Percentiles rank a stretch among this genome's conserved stretches.
Conservation (phyloP, 495 filamentous ascomycete species). For the Penicillium odoratum region DNA sequence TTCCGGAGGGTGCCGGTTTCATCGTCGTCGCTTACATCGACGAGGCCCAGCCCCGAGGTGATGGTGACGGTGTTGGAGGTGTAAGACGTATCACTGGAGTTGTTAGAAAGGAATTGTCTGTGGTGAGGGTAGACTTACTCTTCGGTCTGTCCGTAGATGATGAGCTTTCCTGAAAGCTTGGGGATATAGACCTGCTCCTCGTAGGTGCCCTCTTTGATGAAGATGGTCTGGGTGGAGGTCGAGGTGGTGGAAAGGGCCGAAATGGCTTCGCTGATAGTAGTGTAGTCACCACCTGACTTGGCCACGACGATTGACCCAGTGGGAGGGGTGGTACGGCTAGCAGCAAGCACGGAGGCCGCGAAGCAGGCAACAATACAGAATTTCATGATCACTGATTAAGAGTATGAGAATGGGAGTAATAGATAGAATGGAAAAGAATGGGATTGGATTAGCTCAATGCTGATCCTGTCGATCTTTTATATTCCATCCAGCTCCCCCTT, state of each 20-base stretch:
- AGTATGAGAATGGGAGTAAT: neutral
- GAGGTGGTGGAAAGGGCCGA: constrained; percentile 50
- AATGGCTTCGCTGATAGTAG: constrained; percentile 57
- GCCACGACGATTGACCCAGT: constrained; percentile 52
- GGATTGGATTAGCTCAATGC: neutral
- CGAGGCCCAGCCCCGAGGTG: constrained; percentile 44
- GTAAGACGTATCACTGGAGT: constrained; percentile 46
- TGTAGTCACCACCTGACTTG: constrained; percentile 43
- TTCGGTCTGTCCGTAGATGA: constrained; percentile 63
- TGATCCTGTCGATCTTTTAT: constrained; percentile 2
- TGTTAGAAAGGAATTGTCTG: neutral
- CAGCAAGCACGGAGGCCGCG: constrained; percentile 33
- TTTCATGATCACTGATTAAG: constrained; percentile 10
- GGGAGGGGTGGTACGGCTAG: constrained; percentile 49
- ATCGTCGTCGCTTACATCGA: constrained; percentile 39
- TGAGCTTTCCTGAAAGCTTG: constrained; percentile 48
- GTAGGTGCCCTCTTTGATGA: constrained; percentile 60
- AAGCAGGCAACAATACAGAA: constrained; percentile 17
- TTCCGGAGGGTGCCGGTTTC: constrained; percentile 54
- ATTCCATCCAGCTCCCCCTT: neutral
- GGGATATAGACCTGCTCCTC: constrained; percentile 58
- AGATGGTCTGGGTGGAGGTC: constrained; percentile 56
- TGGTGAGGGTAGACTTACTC: constrained; percentile 30
- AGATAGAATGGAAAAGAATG: neutral
- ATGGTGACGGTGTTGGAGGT: constrained; percentile 60